phyloP scores from a whole-genome alignment of 352 stramenopile genomes.

The Stramenopiles sp. region DNA sequence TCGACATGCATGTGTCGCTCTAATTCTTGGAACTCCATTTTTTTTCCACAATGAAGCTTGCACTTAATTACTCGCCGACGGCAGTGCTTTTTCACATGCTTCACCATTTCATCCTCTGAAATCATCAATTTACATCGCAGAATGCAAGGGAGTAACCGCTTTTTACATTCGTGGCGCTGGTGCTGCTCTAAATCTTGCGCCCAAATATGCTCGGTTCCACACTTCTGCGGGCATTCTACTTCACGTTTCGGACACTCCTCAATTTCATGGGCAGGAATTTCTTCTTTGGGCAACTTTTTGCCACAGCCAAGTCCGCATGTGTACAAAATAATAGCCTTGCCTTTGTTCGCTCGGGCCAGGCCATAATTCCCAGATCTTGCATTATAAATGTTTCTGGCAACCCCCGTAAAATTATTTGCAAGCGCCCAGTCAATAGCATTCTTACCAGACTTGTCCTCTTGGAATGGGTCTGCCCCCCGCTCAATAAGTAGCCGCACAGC shows the following conservation, averaged over 20 bases:
- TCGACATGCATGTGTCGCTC: constrained; percentile 16
- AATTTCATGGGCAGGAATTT: constrained; percentile 20
- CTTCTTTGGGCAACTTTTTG: too few species aligned
- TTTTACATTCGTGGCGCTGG: too few species aligned
- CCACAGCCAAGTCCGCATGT: constrained; percentile 22
- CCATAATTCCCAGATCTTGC: constrained; percentile 16
- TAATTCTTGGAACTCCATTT: too few species aligned
- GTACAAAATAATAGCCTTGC: constrained; percentile 18
- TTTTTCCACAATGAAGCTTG: too few species aligned
- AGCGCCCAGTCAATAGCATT: constrained; percentile 20
- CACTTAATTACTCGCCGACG: too few species aligned
- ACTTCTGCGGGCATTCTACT: constrained; percentile 19
- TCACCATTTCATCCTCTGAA: too few species aligned
- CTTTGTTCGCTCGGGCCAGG: constrained; percentile 12
- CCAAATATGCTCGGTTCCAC: too few species aligned
- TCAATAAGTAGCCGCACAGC: constrained; percentile 20
- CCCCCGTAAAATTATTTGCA: constrained; percentile 19
- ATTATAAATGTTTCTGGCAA: constrained; percentile 18
- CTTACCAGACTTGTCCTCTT: constrained; percentile 17
- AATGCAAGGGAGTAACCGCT: too few species aligned
- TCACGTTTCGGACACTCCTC: constrained; percentile 16
- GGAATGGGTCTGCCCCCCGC: constrained; percentile 17
- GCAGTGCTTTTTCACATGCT: too few species aligned
- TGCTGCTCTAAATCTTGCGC: too few species aligned
- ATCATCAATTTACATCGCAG: too few species aligned